These are phyloP conservation scores for Dimocarpus longan DNA, from an alignment of 345 rosid genomes.

Conservation along the genomic window DNA sequence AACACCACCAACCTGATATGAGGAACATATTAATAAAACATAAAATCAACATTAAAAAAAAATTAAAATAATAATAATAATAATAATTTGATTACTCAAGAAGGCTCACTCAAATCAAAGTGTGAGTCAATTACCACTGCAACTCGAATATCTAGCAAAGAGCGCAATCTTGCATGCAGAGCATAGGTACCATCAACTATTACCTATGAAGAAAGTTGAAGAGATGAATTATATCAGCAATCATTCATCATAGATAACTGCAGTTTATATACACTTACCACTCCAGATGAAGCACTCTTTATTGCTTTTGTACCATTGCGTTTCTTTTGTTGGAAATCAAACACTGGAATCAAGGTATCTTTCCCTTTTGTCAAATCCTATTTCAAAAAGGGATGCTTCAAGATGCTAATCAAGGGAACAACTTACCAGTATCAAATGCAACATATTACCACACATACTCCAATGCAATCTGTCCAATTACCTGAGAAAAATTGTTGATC, in stretches of 20 bases:
- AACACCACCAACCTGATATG: slow-evolving; percentile 93
- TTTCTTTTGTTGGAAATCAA: slow-evolving; percentile 88
- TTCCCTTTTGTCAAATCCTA: slow-evolving; percentile 83
- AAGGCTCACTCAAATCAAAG: not conserved
- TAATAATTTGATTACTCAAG: slow-evolving; percentile 1
- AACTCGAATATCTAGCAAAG: slow-evolving; percentile 97
- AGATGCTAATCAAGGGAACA: slow-evolving; percentile 14
- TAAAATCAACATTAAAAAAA: slow-evolving; percentile 7
- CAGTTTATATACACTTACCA: slow-evolving; percentile 49
- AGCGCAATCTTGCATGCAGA: slow-evolving; percentile 87
- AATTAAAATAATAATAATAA: no score
- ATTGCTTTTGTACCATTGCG: slow-evolving; percentile 57
- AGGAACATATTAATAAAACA: slow-evolving; percentile 22
- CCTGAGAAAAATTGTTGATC: not conserved
- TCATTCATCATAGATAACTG: slow-evolving; percentile 11
- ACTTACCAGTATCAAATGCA: slow-evolving; percentile 12
- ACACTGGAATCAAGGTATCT: slow-evolving; percentile 73
- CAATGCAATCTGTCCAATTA: slow-evolving; percentile 1
- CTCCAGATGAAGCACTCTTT: slow-evolving; percentile 70
- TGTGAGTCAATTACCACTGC: slow-evolving; percentile 71
- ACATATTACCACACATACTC: not conserved
- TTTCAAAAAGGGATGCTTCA: slow-evolving; percentile 26
- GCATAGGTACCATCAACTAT: slow-evolving; percentile 99
- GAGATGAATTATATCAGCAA: slow-evolving; percentile 23
- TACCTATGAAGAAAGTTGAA: slow-evolving; percentile 50